These are phyloP conservation scores for Auriculariales sp. DNA, from an alignment of 768 basidiomycete species.

Conservation along the genomic window DNA sequence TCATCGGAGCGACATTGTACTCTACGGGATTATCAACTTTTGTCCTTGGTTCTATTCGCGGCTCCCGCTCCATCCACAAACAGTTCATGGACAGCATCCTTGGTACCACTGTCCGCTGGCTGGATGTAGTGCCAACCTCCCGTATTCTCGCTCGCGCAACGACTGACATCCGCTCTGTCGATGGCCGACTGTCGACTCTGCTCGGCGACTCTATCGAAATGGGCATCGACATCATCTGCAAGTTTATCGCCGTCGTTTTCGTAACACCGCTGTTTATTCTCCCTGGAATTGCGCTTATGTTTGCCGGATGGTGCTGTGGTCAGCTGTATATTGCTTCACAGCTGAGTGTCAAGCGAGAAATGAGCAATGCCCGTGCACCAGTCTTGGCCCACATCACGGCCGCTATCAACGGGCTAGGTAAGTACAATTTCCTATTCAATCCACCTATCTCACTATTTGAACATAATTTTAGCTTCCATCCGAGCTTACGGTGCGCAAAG, in stretches of 20 bases:
- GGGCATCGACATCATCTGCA: constrained; percentile 21
- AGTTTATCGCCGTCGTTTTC: constrained; percentile 27
- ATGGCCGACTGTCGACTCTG: constrained; percentile 18
- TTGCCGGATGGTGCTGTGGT: constrained; percentile 3
- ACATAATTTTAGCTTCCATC: constrained; percentile 13
- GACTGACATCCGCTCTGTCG: constrained; percentile 39
- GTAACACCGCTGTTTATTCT: constrained; percentile 31
- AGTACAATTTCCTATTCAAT: constrained; percentile 4
- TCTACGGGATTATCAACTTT: background rate
- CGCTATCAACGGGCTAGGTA: constrained; percentile 9
- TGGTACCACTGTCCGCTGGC: constrained; percentile 17
- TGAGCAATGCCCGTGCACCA: constrained; percentile 26
- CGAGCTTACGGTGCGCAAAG: constrained; percentile 20
- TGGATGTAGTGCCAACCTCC: constrained; percentile 34
- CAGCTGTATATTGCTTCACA: constrained; percentile 31
- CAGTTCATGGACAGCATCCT: constrained; percentile 1
- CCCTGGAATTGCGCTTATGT: constrained; percentile 25
- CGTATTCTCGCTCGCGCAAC: constrained; percentile 54
- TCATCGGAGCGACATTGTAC: background rate
- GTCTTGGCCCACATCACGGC: constrained; percentile 11
- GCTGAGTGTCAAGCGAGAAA: constrained; percentile 32
- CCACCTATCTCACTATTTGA: constrained; percentile 3
- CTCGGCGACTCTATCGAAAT: constrained; percentile 19
- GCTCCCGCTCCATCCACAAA: constrained; percentile 2
- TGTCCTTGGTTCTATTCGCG: constrained; percentile 1